These are phyloP conservation scores for Candida nanaspora DNA, from an alignment of 805 yeast species.

Conservation along the genomic window DNA sequence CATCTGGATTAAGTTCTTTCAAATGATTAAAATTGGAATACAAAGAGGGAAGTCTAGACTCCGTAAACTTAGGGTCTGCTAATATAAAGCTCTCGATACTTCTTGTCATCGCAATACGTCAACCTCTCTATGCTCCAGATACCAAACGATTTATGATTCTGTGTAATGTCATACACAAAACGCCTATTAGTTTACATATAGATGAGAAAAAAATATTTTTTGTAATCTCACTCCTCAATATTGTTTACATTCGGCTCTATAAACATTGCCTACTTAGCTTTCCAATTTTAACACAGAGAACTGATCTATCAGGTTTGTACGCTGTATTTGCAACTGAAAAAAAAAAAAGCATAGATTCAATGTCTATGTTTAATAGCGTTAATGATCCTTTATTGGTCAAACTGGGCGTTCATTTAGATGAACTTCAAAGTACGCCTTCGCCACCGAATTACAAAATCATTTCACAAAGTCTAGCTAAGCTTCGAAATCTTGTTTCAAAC, in stretches of 20 bases:
- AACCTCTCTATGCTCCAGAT: too few relatives aligned
- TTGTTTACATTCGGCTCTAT: too few relatives aligned
- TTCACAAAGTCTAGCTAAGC: neutral
- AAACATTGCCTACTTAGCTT: too few relatives aligned
- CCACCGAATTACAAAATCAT: constrained; percentile 9
- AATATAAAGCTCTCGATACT: constrained; percentile 5
- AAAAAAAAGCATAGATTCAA: too few relatives aligned
- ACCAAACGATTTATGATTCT: too few relatives aligned
- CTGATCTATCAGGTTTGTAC: too few relatives aligned
- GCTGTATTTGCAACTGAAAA: too few relatives aligned
- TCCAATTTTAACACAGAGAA: too few relatives aligned
- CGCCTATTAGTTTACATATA: too few relatives aligned
- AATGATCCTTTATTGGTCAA: constrained; percentile 13
- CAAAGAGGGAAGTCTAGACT: constrained; percentile 36
- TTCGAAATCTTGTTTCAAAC: neutral
- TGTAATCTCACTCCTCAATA: too few relatives aligned
- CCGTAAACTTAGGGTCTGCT: constrained; percentile 27
- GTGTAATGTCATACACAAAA: too few relatives aligned
- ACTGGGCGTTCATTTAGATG: constrained; percentile 11
- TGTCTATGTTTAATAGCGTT: neutral
- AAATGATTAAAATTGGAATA: constrained; percentile 40
- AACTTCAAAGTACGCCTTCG: constrained; percentile 3
- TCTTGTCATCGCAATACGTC: neutral
- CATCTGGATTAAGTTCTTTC: constrained; percentile 37
- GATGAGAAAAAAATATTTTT: too few relatives aligned